Evolutionary conservation across 345 rosid genomes (phyloP).

Genomic region (Linum usitatissimum): DNA sequence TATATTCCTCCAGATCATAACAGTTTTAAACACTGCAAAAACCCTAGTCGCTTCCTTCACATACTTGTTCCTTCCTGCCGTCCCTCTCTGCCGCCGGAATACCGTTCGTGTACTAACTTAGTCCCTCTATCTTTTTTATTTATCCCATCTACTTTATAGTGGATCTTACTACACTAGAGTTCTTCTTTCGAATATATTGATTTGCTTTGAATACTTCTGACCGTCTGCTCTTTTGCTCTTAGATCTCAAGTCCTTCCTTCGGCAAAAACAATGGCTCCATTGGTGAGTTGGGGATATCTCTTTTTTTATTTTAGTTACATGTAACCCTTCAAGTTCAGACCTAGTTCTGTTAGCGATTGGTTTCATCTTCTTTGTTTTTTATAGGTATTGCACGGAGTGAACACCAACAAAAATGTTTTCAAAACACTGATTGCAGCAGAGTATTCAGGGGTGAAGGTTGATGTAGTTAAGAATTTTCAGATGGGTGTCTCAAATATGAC

Average conservation of each 20-base stretch:
- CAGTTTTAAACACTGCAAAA: too few species aligned
- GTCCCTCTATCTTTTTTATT: too few species aligned
- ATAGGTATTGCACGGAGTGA: constrained; percentile 50
- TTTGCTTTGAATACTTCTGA: neutral
- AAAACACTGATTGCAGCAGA: constrained; percentile 78
- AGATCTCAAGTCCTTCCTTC: neutral
- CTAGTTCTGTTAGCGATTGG: neutral
- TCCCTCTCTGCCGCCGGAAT: too few species aligned
- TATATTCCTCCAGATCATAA: too few species aligned
- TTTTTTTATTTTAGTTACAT: too few species aligned
- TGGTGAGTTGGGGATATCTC: neutral
- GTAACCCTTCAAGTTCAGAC: neutral
- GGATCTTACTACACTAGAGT: neutral
- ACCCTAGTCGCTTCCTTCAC: too few species aligned
- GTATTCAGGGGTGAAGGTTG: constrained; percentile 60
- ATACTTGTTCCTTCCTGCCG: too few species aligned
- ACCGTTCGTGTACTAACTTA: too few species aligned
- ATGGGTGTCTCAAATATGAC: constrained; percentile 77
- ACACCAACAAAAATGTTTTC: constrained; percentile 47
- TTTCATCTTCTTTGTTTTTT: constrained; percentile 8
- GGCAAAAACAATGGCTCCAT: neutral
- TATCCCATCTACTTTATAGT: too few species aligned
- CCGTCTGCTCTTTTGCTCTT: neutral
- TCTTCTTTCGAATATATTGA: neutral
- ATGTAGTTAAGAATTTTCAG: constrained; percentile 46